Base-by-base conservation (phyloP, 148 eudicot genomes). In the Amaranthus hypochondriacus region DNA sequence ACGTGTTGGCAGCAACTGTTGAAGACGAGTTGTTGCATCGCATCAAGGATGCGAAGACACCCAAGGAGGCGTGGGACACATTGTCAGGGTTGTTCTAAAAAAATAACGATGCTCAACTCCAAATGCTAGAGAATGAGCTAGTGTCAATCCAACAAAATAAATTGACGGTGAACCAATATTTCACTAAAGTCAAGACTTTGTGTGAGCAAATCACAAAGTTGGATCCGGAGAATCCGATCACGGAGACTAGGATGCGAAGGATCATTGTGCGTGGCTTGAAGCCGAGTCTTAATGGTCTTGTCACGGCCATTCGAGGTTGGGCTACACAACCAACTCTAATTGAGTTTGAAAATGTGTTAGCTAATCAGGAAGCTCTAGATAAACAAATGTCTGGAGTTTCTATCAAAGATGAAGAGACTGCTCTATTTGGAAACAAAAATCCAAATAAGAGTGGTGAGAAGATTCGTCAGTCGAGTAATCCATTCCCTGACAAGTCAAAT, bases 311-410 rank as follows among this genome's bases (percentile, higher is more conserved):
- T 52, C 59, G 48, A 47, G 64, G 75, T 12, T 73, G 59, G 76
- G 69, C 70, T 6, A 64, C 56, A 11, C 67, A 73, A 53, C 60
- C 76, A 0, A 51, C 69, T 28, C 55, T 74, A 2, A 43, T 12
- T 3, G 42, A 74, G 70, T 60, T 74, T 12, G 62, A 74, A 66
- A 53, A n/a, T 21, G 28, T 65, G 15, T 28, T 74, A 15, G 77
- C 62, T 9, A 74, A 43, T 61, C 62, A 65, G 56, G 70, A 73
- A 50, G 61, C 69, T 53, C 60, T 75, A 68, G 67, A 67, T 18
- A 74, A 68, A 7, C 56, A 75, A 48, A 58, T 68, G 65, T 66
- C 13, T 14, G 15, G 44, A 48, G 7, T 8, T 14, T 15, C 54
- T 5, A 9, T 9, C 13, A 67, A 56, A 6, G 65, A 67, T 10